These are phyloP conservation scores for Xylariaceae sp. DNA, from an alignment of 2,329 filamentous ascomycete genomes.

Conservation along the genomic window DNA sequence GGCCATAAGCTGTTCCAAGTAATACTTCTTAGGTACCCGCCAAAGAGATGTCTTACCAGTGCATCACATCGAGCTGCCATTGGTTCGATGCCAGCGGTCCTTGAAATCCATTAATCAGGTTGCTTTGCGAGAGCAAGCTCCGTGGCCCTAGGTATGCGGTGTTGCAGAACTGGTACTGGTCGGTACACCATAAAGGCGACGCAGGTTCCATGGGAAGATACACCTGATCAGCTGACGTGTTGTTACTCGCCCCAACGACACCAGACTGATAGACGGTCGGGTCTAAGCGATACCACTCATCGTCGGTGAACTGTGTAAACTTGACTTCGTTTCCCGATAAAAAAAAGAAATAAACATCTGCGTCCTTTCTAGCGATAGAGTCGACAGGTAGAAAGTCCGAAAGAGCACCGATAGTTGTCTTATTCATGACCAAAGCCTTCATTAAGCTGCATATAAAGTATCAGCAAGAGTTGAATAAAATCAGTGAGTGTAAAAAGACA, in stretches of 20 bases:
- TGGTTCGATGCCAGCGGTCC: conserved; percentile 2
- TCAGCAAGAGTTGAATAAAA: too few relatives aligned
- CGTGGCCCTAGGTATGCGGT: not conserved
- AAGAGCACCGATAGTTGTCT: not conserved
- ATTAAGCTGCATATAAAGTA: not conserved
- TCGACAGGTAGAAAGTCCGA: not conserved
- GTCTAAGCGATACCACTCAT: conserved; percentile 16
- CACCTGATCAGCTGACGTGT: not conserved
- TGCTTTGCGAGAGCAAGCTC: not conserved
- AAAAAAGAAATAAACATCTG: conserved; percentile 9
- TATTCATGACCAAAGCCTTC: not conserved
- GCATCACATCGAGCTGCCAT: conserved; percentile 14
- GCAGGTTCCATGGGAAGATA: conserved; percentile 15
- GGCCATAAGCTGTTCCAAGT: not conserved
- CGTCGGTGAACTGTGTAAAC: not conserved
- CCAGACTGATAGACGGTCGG: not conserved
- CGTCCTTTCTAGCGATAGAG: conserved; percentile 1
- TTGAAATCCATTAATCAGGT: not conserved
- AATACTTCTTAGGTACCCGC: not conserved
- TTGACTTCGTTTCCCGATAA: conserved; percentile 18
- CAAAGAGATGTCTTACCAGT: conserved; percentile 1
- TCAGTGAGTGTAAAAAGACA: not conserved
- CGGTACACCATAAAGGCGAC: conserved; percentile 17
- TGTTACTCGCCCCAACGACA: not conserved
- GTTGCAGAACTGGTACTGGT: conserved; percentile 25